Percentiles rank a stretch among this genome's conserved stretches.
Evolutionary conservation across 345 rosid species (phyloP).

Genomic region (Rhodomyrtus tomentosa): DNA sequence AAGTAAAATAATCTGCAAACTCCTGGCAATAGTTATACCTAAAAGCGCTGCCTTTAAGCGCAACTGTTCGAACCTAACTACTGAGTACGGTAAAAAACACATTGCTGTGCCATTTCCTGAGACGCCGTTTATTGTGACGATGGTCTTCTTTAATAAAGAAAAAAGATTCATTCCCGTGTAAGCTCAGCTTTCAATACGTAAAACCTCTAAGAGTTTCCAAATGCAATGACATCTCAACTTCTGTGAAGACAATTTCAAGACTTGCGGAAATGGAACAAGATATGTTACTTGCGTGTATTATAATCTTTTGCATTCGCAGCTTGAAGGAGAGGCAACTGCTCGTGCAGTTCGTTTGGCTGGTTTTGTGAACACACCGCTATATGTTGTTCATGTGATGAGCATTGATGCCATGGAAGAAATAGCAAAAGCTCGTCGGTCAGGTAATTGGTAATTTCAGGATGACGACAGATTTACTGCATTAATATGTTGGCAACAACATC

Average conservation of each 20-base stretch:
- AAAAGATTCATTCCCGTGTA: background rate
- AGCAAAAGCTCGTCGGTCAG: slow-evolving; percentile 86
- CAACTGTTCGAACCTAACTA: background rate
- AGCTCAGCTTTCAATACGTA: background rate
- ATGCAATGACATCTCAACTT: background rate
- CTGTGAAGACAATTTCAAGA: background rate
- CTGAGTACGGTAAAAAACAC: background rate
- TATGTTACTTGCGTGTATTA: background rate
- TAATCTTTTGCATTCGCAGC: slow-evolving; percentile 28
- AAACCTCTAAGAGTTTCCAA: background rate
- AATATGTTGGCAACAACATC: background rate
- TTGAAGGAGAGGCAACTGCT: slow-evolving; percentile 93
- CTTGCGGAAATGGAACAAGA: background rate
- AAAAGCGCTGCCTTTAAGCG: background rate
- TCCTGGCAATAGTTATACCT: background rate
- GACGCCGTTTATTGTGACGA: background rate
- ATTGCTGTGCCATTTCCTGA: background rate
- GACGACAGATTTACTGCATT: background rate
- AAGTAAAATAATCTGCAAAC: background rate
- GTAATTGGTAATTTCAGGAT: slow-evolving; percentile 6
- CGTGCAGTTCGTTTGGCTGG: slow-evolving; percentile 85
- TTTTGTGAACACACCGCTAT: slow-evolving; percentile 85
- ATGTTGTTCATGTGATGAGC: slow-evolving; percentile 99
- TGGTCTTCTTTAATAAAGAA: background rate
- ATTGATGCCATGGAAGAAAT: slow-evolving; percentile 96